Percentiles rank a stretch among this genome's conserved stretches.
These are phyloP conservation scores for Stagonosporopsis vannaccii DNA, from an alignment of 2,329 filamentous ascomycete genomes.

Conservation along the genomic window DNA sequence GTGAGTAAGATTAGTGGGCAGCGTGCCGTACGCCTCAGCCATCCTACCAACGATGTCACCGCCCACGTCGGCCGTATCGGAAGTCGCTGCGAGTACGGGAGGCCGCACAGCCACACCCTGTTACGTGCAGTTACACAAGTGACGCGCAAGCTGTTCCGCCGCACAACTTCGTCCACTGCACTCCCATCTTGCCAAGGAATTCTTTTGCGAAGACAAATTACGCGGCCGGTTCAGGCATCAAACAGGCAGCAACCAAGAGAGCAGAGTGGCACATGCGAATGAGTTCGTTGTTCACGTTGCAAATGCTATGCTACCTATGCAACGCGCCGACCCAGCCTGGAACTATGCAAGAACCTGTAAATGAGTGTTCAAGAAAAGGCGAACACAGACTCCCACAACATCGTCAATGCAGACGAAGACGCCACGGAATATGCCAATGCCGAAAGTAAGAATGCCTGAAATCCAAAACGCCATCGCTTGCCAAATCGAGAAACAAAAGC, in stretches of 20 bases:
- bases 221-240: conserved; percentile 24
- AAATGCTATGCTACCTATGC: conserved; percentile 21
- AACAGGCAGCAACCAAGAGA: conserved; percentile 19
- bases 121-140: conserved; percentile 18
- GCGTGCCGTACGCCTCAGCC: conserved; percentile 13
- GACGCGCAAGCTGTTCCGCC: conserved; percentile 28
- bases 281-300: conserved; percentile 24
- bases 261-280: conserved; percentile 14
- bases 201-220: conserved; percentile 8
- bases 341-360: conserved; percentile 33
- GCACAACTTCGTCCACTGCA: conserved; percentile 7
- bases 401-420: conserved; percentile 30
- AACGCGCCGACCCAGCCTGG: conserved; percentile 20
- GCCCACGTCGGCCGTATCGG: conserved; percentile 26
- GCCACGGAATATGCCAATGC: conserved; percentile 42
- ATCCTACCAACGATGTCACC: conserved; percentile 30
- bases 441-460: conserved; percentile 34
- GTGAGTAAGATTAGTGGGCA: conserved; percentile 16
- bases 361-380: conserved; percentile 34
- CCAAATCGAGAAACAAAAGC: conserved; percentile 20
- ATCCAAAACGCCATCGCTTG: conserved; percentile 42
- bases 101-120: conserved; percentile 28
- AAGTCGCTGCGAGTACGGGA: conserved; percentile 20
- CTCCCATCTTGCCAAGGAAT: conserved; percentile 6
- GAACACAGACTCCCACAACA: conserved; percentile 22